Evolutionary conservation across 2,329 filamentous ascomycete genomes (phyloP), one percentile per base, ranked within the genome.

Genomic region (Monilinia laxa): DNA sequence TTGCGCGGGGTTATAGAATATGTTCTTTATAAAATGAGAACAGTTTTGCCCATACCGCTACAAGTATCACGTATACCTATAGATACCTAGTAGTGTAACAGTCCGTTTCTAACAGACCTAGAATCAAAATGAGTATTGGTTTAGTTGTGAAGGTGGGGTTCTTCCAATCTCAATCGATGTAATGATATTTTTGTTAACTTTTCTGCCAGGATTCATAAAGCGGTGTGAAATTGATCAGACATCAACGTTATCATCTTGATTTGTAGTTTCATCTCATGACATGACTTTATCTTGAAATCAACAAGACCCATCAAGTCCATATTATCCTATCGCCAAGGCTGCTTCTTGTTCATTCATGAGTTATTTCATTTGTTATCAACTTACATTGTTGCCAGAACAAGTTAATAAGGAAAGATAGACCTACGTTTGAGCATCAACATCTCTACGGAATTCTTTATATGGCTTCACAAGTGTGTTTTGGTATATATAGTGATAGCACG

Each of bases 171-270:
- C 28, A 14, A 40, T 38, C 7, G 57, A 60, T 38, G 42, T 11
- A 51, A 62, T 62, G n/a, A 62, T 51, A 51, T 51, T 51, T 62
- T 51, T 14, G 28, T 51, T 20, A 60, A 51, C 58, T 62, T 62
- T 62, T 62, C 58, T 62, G 58, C 58, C 58, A 18, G 16, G 20
- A 25, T 38, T 20, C 9, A 9, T 40, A 16, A 62, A n/a, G 58
- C 58, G 58, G 58, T 62, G 58, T 47, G 45, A 2, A 18, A 49
- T 3, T 20, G 20, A 47, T 31, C 23, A 47, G 35, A 42, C 35
- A 20, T 42, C 54, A 12, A 14, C 31, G 38, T 40, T 11, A 14
- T 40, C 38, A 40, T 40, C 38, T 14, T 40, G 6, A 38, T 28
- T 49, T 25, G 12, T 16, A 31, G 20, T 31, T 49, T 38, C 20